Conservation (phyloP, 805 yeast genomes). For the Candida nitratophila region DNA sequence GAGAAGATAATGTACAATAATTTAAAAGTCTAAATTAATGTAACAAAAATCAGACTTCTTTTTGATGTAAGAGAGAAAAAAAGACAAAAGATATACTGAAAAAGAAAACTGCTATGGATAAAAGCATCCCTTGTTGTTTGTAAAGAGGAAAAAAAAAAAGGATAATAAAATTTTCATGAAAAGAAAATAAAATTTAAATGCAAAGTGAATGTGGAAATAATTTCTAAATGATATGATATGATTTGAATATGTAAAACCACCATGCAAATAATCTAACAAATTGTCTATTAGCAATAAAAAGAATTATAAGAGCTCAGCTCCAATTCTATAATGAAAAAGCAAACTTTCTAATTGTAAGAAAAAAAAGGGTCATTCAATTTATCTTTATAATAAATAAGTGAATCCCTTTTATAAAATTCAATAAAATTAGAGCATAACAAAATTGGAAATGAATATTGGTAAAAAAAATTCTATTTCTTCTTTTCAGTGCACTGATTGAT, state of each 20-base stretch:
- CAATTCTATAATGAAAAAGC: not conserved
- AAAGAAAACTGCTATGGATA: not conserved
- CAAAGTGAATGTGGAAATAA: not conserved
- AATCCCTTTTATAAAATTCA: too few relatives aligned
- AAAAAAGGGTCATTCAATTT: not conserved
- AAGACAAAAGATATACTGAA: not conserved
- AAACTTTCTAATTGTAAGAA: not conserved
- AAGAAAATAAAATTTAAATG: not conserved
- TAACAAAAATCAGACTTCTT: too few relatives aligned
- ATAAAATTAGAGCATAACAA: not conserved
- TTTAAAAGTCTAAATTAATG: too few relatives aligned
- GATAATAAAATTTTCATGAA: not conserved
- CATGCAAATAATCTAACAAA: too few relatives aligned
- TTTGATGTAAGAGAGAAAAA: too few relatives aligned
- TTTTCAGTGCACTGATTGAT: not conserved
- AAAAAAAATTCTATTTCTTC: not conserved
- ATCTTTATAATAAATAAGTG: too few relatives aligned
- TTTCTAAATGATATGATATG: too few relatives aligned
- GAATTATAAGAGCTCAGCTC: conserved; percentile 1
- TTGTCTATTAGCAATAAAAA: not conserved
- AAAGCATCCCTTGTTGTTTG: not conserved
- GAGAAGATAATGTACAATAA: conserved; percentile 1
- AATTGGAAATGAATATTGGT: too few relatives aligned
- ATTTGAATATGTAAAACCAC: too few relatives aligned
- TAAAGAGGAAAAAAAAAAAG: too few relatives aligned